Percentiles rank a stretch among this genome's conserved stretches.
These are phyloP conservation scores for Laetiporus sulphureus DNA, from an alignment of 1,284 basidiomycete species.

Conservation along the genomic window DNA sequence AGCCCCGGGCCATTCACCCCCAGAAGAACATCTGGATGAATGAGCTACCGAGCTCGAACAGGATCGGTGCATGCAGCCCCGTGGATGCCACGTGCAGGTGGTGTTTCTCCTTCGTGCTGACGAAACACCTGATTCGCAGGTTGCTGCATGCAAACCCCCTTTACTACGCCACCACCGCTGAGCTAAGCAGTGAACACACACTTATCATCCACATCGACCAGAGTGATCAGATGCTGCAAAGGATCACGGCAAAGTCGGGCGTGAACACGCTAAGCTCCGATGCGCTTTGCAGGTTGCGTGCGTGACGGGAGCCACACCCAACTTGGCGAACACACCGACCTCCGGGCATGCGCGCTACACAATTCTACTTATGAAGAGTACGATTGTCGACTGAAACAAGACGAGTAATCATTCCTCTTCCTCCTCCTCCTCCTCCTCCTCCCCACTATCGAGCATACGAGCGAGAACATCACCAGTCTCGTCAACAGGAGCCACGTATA, in stretches of 20 bases:
- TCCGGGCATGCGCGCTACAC: too few relatives aligned
- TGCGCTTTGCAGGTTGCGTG: constrained; percentile 10
- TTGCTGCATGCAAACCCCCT: too few relatives aligned
- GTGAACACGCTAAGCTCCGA: constrained; percentile 36
- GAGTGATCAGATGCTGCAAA: constrained; percentile 47
- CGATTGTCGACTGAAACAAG: too few relatives aligned
- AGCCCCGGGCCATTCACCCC: constrained; percentile 30
- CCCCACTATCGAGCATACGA: constrained; percentile 52
- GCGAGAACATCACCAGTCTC: constrained; percentile 71
- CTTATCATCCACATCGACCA: constrained; percentile 32
- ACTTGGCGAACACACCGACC: too few relatives aligned
- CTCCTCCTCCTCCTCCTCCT: too few relatives aligned
- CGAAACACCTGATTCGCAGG: constrained; percentile 15
- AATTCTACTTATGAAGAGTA: too few relatives aligned
- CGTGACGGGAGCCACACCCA: constrained; percentile 34
- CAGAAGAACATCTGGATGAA: constrained; percentile 43
- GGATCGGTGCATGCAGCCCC: constrained; percentile 20
- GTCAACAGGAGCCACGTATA: constrained; percentile 69
- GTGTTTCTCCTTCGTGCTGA: constrained; percentile 38
- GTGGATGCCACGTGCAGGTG: constrained; percentile 24
- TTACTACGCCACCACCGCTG: too few relatives aligned
- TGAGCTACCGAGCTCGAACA: constrained; percentile 26
- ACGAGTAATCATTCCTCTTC: too few relatives aligned
- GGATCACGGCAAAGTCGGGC: constrained; percentile 60
- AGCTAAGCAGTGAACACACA: constrained; percentile 7